Evolutionary conservation across 2,329 filamentous ascomycete genomes (phyloP).

Genomic region (Cadophora luteo-olivacea): DNA sequence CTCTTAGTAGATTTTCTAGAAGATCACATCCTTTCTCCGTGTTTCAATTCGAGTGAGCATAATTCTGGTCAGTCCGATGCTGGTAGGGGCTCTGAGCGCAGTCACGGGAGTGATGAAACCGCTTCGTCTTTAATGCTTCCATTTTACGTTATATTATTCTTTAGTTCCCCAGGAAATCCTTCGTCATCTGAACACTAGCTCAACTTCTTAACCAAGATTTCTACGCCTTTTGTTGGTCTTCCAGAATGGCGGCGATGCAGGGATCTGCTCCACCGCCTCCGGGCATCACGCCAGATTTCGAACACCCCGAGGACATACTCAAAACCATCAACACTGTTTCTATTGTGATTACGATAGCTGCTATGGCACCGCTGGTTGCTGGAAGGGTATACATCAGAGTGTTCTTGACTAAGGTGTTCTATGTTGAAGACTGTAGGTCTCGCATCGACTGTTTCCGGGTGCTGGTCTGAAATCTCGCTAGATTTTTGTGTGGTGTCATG

Average conservation of each 20-base stretch:
- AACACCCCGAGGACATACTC: slow-evolving; percentile 14
- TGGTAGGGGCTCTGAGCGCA: neutral
- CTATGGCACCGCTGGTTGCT: slow-evolving; percentile 13
- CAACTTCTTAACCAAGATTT: neutral
- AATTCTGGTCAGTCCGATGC: neutral
- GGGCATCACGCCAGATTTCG: slow-evolving; percentile 16
- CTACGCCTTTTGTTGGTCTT: neutral
- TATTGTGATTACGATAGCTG: neutral
- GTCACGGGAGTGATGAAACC: neutral
- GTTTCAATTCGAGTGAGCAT: neutral
- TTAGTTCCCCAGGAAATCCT: neutral
- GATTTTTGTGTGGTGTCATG: slow-evolving; percentile 19
- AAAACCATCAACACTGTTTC: slow-evolving; percentile 13
- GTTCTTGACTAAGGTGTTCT: neutral
- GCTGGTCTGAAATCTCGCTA: neutral
- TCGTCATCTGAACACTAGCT: neutral
- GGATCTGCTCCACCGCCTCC: slow-evolving; percentile 9
- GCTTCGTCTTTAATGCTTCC: neutral
- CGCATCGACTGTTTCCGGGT: neutral
- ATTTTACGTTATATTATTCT: slow-evolving; percentile 3
- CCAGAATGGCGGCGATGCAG: neutral
- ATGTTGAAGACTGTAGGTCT: slow-evolving; percentile 19
- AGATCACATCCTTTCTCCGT: neutral
- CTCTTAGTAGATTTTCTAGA: neutral
- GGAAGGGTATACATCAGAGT: slow-evolving; percentile 1